These are phyloP conservation scores for Kernera saxatilis DNA, from an alignment of 345 rosid species.

Conservation along the genomic window DNA sequence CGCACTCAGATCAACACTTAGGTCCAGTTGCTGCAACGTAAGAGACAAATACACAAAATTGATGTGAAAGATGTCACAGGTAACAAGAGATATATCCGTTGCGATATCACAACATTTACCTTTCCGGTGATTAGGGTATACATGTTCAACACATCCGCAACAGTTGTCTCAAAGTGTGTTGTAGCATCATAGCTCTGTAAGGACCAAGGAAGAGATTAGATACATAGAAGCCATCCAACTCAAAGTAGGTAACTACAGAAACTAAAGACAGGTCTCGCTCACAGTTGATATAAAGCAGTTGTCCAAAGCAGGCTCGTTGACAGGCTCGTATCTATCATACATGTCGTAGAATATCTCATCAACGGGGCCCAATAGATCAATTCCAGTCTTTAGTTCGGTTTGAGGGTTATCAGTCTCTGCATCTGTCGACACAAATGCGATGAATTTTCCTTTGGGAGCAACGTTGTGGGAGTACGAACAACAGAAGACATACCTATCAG, in stretches of 20 bases:
- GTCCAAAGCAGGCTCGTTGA: slow-evolving; percentile 46
- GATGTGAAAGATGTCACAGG: background rate
- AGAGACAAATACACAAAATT: background rate
- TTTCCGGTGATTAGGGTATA: slow-evolving; percentile 39
- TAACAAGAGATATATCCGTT: background rate
- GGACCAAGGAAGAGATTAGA: background rate
- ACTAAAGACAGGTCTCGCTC: slow-evolving; percentile 17
- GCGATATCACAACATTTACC: slow-evolving; percentile 13
- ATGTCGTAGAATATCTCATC: slow-evolving; percentile 81
- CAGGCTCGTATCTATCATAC: slow-evolving; percentile 73
- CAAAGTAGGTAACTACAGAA: background rate
- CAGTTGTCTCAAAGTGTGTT: slow-evolving; percentile 40
- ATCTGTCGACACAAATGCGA: slow-evolving; percentile 88
- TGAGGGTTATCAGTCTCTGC: slow-evolving; percentile 86
- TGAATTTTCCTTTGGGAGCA: slow-evolving; percentile 84
- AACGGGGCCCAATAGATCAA: slow-evolving; percentile 62
- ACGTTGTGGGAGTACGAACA: slow-evolving; percentile 96
- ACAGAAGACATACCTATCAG: slow-evolving; percentile 83
- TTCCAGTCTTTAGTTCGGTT: slow-evolving; percentile 78
- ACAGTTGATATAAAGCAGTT: slow-evolving; percentile 84
- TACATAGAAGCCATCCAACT: background rate
- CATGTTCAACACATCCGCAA: slow-evolving; percentile 34
- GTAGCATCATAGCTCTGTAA: slow-evolving; percentile 40
- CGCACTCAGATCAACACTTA: slow-evolving; percentile 36
- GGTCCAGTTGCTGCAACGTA: slow-evolving; percentile 31